These are phyloP conservation scores for Hevea brasiliensis DNA, from an alignment of 345 rosid genomes.

Conservation along the genomic window DNA sequence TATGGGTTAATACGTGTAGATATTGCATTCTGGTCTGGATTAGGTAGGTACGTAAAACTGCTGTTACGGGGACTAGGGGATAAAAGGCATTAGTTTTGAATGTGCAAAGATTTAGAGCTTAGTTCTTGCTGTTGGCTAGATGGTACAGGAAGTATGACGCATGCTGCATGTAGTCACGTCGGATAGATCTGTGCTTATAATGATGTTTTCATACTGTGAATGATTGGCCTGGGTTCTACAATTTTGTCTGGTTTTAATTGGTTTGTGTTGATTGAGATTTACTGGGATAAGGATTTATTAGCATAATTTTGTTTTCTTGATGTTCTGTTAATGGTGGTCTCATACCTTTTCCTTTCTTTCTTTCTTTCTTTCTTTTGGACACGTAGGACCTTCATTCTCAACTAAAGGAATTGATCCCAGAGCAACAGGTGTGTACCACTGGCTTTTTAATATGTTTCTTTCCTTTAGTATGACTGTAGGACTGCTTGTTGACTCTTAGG, in stretches of 20 bases:
- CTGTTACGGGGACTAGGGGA: too few species aligned
- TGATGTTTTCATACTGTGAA: too few species aligned
- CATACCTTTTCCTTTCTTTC: too few species aligned
- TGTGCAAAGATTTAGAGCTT: too few species aligned
- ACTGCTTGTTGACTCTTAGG: background rate
- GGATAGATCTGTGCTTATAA: too few species aligned
- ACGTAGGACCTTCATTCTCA: constrained; percentile 84
- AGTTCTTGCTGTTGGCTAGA: too few species aligned
- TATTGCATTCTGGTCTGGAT: too few species aligned
- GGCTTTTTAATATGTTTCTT: background rate
- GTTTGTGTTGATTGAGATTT: background rate
- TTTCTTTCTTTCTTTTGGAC: constrained; percentile 18
- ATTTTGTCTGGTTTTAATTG: background rate
- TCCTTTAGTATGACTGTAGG: background rate
- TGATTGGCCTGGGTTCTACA: too few species aligned
- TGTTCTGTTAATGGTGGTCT: background rate
- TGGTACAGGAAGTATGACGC: too few species aligned
- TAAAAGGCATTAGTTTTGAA: too few species aligned
- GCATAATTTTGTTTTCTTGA: background rate
- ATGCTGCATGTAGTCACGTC: background rate
- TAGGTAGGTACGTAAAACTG: too few species aligned
- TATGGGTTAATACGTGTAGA: background rate
- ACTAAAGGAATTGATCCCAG: constrained; percentile 89
- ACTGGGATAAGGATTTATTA: background rate
- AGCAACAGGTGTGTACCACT: constrained; percentile 66